Evolutionary conservation across 2,329 filamentous ascomycete species (phyloP), one percentile per base, ranked within the genome.

Genomic region (Neophaeococcomyces aloes): DNA sequence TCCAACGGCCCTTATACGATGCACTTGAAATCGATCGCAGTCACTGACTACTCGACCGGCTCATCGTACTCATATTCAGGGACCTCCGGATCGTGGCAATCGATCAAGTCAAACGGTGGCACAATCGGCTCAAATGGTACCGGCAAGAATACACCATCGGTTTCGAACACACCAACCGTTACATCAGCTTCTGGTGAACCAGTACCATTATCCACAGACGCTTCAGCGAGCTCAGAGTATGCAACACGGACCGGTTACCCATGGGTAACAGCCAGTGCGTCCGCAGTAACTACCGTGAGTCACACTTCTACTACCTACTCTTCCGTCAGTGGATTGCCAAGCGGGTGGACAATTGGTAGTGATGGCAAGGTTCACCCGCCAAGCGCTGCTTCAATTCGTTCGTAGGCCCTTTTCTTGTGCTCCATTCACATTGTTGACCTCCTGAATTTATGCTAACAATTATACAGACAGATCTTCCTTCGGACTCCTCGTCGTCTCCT

Each of bases 41-140:
- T 74, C 42, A 56, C 64, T 49, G 91, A 98, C 68, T 98, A 96
- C 69, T 95, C 88, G 17, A 95, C 88, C 1, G 91, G 91, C 42
- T 81, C 75, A 14, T 70, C 82, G 50, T 98, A 98, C 70, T 71
- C 68, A 45, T 98, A 96, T 67, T 76, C 76, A 53, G 84, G 91
- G 61, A 76, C 72, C 29, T 81, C 75, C 37, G 91, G 91, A 37
- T 75, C 71, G 17, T 94, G 86, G 85, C 59, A 76, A 52, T 89
- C 84, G 38, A 96, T 98, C 62, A 65, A 76, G 55, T 79, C 89
- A 42, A 74, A 81, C n/a, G 87, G 79, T 51, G 91, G 91, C 48
- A 64, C 70, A 52, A 70, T 96, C 61, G 86, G 86, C 61, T 77
- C 75, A 23, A 61, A 83, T 77, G 73, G 70, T 47, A 68, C 72